phyloP scores from a whole-genome alignment of 441 rosid species.

The Dalechampia spathulata region DNA sequence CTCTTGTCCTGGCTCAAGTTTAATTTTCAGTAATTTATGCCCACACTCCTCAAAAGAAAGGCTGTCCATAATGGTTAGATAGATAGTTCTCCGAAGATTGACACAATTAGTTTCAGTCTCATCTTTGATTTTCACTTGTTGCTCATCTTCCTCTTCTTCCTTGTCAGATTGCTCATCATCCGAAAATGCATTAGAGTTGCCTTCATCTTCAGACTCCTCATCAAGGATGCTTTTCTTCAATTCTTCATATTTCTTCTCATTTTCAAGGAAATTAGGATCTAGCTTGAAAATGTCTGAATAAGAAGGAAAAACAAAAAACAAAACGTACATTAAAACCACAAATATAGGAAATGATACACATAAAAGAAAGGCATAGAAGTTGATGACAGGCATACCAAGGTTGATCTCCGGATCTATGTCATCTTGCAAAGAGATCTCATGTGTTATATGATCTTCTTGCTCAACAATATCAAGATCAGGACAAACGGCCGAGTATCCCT shows the following conservation, averaged over 20 bases:
- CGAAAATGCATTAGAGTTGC: conserved; percentile 53
- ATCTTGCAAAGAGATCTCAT: conserved; percentile 62
- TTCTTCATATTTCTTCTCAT: conserved; percentile 79
- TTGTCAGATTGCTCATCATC: no score
- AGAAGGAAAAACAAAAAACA: conserved; percentile 5
- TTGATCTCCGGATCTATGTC: conserved; percentile 63
- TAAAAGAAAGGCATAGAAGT: no score
- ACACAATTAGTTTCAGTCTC: conserved; percentile 94
- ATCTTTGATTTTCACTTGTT: conserved; percentile 65
- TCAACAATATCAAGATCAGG: conserved; percentile 87
- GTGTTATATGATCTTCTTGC: conserved; percentile 71
- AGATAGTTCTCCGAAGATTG: conserved; percentile 88
- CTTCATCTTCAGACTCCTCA: conserved; percentile 85
- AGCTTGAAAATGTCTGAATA: conserved; percentile 71
- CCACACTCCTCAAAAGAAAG: conserved; percentile 98
- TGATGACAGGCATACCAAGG: conserved; percentile 48
- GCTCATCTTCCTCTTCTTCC: conserved; percentile 37
- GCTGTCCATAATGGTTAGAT: conserved; percentile 93
- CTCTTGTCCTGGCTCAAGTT: conserved; percentile 97
- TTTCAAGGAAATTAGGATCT: conserved; percentile 73
- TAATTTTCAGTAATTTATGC: conserved; percentile 83
- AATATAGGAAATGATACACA: not conserved
- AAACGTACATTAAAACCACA: conserved; percentile 7
- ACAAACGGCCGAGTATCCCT: conserved; percentile 88
- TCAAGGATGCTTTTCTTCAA: conserved; percentile 76